Conservation (phyloP, 768 basidiomycete species). For the Lepiota brunneoincarnata region DNA sequence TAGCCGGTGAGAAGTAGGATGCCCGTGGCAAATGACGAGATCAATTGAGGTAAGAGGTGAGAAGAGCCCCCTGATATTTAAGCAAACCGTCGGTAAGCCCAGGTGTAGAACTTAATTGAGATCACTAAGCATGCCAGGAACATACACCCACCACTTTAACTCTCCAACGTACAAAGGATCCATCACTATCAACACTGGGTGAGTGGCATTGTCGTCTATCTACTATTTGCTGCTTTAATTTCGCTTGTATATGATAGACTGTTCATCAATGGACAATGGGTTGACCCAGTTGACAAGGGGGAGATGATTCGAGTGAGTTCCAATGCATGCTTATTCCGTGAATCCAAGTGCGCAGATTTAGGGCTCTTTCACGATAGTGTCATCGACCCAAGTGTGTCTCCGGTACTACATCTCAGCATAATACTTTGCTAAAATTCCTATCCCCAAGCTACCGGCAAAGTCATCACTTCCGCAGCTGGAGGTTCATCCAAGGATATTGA, state of each 20-base stretch:
- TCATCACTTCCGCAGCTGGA: conserved; percentile 46
- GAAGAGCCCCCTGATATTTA: too few species aligned
- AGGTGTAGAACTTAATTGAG: neutral
- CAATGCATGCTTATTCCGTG: conserved; percentile 3
- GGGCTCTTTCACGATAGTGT: conserved; percentile 31
- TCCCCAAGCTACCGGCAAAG: conserved; percentile 52
- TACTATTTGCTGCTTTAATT: neutral
- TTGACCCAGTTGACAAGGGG: conserved; percentile 18
- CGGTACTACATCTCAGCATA: too few species aligned
- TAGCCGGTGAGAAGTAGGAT: too few species aligned
- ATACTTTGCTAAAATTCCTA: neutral
- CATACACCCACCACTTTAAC: conserved; percentile 48
- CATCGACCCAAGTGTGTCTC: conserved; percentile 44
- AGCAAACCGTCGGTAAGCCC: too few species aligned
- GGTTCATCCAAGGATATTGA: conserved; percentile 46
- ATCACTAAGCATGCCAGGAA: conserved; percentile 28
- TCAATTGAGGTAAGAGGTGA: too few species aligned
- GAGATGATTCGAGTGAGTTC: conserved; percentile 21
- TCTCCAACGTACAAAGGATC: conserved; percentile 57
- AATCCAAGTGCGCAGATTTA: neutral
- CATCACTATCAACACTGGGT: conserved; percentile 55
- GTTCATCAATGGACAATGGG: conserved; percentile 24
- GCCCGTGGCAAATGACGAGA: too few species aligned
- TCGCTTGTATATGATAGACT: conserved; percentile 1
- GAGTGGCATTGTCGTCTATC: conserved; percentile 17